These are phyloP conservation scores for Oryza rufipogon DNA, from an alignment of 176 grass and related monocot species.

Conservation along the genomic window DNA sequence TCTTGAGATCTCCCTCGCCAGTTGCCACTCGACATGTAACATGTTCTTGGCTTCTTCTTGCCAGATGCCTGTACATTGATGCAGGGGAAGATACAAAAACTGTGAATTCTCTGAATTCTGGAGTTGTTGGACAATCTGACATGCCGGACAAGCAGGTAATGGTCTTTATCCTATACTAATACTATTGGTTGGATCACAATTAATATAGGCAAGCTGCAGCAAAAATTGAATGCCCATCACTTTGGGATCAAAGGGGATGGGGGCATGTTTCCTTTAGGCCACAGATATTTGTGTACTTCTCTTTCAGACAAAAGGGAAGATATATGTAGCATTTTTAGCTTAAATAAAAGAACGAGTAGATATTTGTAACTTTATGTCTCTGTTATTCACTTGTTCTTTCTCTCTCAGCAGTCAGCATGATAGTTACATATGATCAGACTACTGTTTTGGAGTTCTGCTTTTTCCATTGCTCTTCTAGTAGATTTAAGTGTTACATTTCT, in stretches of 20 bases:
- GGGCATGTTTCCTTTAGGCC: background rate
- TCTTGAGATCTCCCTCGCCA: no score
- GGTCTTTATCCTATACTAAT: background rate
- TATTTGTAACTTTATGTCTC: background rate
- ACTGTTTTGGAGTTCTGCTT: background rate
- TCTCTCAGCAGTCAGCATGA: background rate
- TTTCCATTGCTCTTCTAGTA: background rate
- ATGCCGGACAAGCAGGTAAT: background rate
- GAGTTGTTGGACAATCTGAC: background rate
- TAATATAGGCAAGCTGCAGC: background rate
- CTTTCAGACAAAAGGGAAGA: background rate
- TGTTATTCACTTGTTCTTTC: background rate
- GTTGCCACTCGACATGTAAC: no score
- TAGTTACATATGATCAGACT: background rate
- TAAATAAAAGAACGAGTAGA: background rate
- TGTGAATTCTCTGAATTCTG: background rate
- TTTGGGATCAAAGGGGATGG: background rate
- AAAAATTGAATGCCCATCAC: background rate
- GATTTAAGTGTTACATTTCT: no score
- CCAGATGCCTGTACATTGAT: background rate
- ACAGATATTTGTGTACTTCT: background rate
- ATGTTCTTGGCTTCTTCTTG: no score
- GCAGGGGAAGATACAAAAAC: background rate
- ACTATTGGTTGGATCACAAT: constrained; percentile 5
- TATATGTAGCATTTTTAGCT: background rate